phyloP scores from a whole-genome alignment of 1,284 basidiomycete genomes.

The Rhodotorula sp. region DNA sequence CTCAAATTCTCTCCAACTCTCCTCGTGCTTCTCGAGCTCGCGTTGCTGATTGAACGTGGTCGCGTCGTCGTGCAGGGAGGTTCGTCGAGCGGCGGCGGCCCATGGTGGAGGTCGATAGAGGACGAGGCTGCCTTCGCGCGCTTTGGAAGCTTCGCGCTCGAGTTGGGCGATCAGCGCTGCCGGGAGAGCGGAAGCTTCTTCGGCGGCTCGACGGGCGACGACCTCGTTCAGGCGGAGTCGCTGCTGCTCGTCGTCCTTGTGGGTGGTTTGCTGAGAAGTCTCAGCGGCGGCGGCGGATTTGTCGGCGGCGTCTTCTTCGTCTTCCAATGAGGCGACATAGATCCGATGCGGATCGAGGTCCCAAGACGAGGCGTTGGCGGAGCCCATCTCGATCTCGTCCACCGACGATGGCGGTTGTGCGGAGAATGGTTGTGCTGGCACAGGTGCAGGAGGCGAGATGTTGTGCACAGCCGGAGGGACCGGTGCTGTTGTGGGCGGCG shows the following conservation, averaged over 20 bases:
- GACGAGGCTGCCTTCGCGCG: conserved; percentile 1
- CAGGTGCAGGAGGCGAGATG: background rate
- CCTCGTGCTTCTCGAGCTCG: background rate
- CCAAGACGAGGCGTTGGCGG: conserved; percentile 7
- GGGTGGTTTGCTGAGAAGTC: too few species aligned
- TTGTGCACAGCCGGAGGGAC: background rate
- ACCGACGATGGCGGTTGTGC: background rate
- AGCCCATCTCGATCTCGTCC: conserved; percentile 26
- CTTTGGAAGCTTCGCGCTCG: background rate
- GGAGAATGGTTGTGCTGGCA: too few species aligned
- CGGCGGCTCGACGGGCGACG: background rate
- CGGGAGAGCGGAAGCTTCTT: background rate
- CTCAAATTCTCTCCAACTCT: conserved; percentile 9
- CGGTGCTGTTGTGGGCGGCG: too few species aligned
- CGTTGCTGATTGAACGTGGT: background rate
- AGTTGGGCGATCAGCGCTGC: background rate
- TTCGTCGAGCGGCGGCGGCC: background rate
- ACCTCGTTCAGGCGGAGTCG: conserved; percentile 6
- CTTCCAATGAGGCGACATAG: conserved; percentile 33
- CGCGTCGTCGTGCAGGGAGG: background rate
- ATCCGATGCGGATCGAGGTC: conserved; percentile 29
- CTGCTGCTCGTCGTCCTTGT: background rate
- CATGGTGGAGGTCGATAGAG: conserved; percentile 15
- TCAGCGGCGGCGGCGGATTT: too few species aligned
- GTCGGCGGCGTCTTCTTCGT: conserved; percentile 8